Conservation (phyloP, 2,329 filamentous ascomycete species). For the Coniochaeta hoffmannii region DNA sequence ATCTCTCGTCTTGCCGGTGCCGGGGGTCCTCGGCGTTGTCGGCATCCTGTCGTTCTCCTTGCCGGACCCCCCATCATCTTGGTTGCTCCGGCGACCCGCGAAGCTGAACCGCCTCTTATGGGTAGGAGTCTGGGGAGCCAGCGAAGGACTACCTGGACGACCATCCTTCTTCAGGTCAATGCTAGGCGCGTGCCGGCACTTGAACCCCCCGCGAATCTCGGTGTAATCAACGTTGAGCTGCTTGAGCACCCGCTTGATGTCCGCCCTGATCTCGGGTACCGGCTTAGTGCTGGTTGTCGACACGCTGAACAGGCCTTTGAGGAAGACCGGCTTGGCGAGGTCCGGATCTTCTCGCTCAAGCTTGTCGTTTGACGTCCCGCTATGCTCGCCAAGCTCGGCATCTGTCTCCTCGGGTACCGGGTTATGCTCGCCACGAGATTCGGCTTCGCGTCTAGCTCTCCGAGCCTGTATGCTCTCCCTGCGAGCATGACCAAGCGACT, state of each 20-base stretch:
- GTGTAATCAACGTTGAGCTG: conserved; percentile 84
- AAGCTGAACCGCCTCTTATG: conserved; percentile 81
- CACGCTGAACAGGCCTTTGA: conserved; percentile 95
- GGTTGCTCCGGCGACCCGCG: conserved; percentile 47
- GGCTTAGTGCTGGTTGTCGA: conserved; percentile 93
- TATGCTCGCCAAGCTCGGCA: conserved; percentile 60
- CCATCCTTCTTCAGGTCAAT: conserved; percentile 79
- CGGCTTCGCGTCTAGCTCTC: conserved; percentile 52
- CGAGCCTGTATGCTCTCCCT: conserved; percentile 89
- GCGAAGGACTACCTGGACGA: conserved; percentile 45
- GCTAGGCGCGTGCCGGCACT: conserved; percentile 79
- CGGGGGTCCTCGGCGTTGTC: conserved; percentile 4
- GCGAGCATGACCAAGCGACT: conserved; percentile 82
- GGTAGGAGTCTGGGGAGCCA: conserved; percentile 36
- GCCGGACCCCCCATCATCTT: not conserved
- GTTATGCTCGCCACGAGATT: conserved; percentile 26
- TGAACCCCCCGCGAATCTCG: conserved; percentile 91
- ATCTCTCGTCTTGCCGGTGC: conserved; percentile 35
- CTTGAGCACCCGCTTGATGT: conserved; percentile 84
- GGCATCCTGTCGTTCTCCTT: not conserved
- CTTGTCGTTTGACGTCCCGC: conserved; percentile 52
- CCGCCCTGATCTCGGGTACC: conserved; percentile 73
- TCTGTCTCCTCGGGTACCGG: conserved; percentile 87
- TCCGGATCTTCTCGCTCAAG: conserved; percentile 55
- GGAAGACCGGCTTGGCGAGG: conserved; percentile 84